Base-by-base conservation (phyloP, 305 asterid species). In the Rubia balearica region DNA sequence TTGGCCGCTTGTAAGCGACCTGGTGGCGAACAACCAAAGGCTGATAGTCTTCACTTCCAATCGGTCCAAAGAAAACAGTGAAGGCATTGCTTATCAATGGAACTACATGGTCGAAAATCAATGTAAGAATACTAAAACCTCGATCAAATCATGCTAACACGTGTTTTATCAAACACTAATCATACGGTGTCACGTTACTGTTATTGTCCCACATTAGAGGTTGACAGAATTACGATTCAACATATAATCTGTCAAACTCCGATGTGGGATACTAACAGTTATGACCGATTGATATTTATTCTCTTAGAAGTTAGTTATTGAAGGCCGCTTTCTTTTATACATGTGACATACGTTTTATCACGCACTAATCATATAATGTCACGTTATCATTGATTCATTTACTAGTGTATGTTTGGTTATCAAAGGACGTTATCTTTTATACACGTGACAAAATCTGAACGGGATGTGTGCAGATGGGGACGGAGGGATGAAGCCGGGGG, bases 21-120 rank as follows among this genome's bases (percentile, higher is more conserved):
- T 91, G 98, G 83, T 85, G 0, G 78, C 92, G 16, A 73, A 66
- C 4, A 91, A 89, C 74, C 96, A 89, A 67, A 84, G 98, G 72
- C 84, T 91, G 14, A 69, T 88, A 6, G 96, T 89, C 6, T 92
- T 90, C 49, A 90, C 94, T 62, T 90, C 98, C 1, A 61, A 60
- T 0, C 49, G 69, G 43, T 78, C 90, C 13, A 92, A 92, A 83
- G 93, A 91, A 77, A 48, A 65, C 69, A 82, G 80, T 19, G 95
- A 92, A 75, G 90, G 96, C 40, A 90, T 92, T 53, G 98, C 98
- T 22, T 85, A 87, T 69, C 98, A 92, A 46, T 92, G 98, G 98
- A 92, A 89, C 75, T 92, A 88, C 89, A 90, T 92, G 96, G 96
- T 92, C 9, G 96, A 92, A 79, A 91, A 87, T 56, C 92, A 88